Base-by-base conservation (phyloP, 1,284 basidiomycete species). In the Moesziomyces parantarcticus region DNA sequence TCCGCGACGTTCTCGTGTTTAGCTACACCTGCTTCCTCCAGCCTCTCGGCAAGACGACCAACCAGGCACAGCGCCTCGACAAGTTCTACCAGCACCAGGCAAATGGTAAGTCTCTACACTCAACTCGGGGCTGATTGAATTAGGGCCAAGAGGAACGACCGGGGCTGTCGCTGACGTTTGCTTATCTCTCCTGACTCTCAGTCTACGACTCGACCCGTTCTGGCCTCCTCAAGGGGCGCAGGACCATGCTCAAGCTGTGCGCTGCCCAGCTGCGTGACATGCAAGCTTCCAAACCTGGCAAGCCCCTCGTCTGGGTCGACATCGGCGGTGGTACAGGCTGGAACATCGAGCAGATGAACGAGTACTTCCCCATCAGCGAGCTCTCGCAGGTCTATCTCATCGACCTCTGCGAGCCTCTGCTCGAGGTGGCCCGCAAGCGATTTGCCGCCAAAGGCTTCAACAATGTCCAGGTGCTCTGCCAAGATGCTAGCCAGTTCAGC, bases 271-370 rank as follows among this genome's bases (percentile, higher is more conserved):
- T 92, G 18, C 87, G 86, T 36, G 85, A 87, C 69, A 83, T 85
- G 34, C 77, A 85, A 68, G 81, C 72, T 18, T 63, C 64, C 42
- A 74, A 86, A 22, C 86, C 87, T 0, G 76, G 84, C 0, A 87
- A 88, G 76, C 86, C 86, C 26, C 85, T 91, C 11, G 87, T 93
- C 32, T 93, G 92, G 92, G 87, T 92, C 32, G 92, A 92, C 82
- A 89, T 93, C 58, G 92, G 92, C 10, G 92, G 92, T 26, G 92
- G 92, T 36, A 92, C 92, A 11, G 89, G 91, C 14, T 90, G 91
- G 87, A 93, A 92, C 84, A 90, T 93, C 73, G 92, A 93, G 84
- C 86, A 90, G 70, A 92, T 92, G 92, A 87, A 91, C 84, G 87
- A 88, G 76, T 88, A 89, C 82, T 87, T 92, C 59, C 88, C 90